Conservation (phyloP, 805 yeast genomes). For the Priceomyces medius region DNA sequence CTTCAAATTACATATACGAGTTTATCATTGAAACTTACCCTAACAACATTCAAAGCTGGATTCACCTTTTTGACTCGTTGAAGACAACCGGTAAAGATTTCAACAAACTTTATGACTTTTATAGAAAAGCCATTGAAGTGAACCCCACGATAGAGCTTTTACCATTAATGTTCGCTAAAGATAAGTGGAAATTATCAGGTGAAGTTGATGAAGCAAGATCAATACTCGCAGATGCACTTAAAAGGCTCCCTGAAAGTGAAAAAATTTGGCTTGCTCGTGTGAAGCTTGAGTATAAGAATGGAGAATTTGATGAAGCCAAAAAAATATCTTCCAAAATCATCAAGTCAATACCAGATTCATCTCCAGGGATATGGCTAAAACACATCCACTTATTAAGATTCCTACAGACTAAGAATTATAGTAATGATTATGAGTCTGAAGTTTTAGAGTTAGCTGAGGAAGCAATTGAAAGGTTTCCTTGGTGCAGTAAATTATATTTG, state of each 20-base stretch:
- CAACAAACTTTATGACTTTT: slow-evolving; percentile 28
- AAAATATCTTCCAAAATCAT: slow-evolving; percentile 23
- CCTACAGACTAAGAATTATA: slow-evolving; percentile 6
- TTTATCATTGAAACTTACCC: slow-evolving; percentile 50
- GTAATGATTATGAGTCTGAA: slow-evolving; percentile 1
- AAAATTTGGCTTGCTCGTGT: slow-evolving; percentile 72
- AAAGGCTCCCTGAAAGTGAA: slow-evolving; percentile 44
- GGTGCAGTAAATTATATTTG: slow-evolving; percentile 52
- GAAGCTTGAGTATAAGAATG: slow-evolving; percentile 54
- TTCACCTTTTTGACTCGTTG: slow-evolving; percentile 35
- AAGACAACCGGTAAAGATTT: slow-evolving; percentile 22
- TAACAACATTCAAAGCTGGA: slow-evolving; percentile 47
- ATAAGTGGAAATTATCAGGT: slow-evolving; percentile 50
- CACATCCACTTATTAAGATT: slow-evolving; percentile 31
- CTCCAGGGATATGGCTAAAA: slow-evolving; percentile 61
- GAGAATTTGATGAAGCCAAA: slow-evolving; percentile 41
- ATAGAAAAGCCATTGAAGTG: slow-evolving; percentile 51
- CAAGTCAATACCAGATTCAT: slow-evolving; percentile 12
- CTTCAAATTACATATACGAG: slow-evolving; percentile 50
- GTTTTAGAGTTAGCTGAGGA: slow-evolving; percentile 31
- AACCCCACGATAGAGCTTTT: slow-evolving; percentile 53
- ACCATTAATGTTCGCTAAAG: slow-evolving; percentile 71
- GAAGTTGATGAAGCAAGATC: slow-evolving; percentile 53
- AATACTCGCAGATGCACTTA: slow-evolving; percentile 51
- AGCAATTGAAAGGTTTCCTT: slow-evolving; percentile 52